phyloP scores from a whole-genome alignment of 768 basidiomycete species.

The Trametes cingulata region DNA sequence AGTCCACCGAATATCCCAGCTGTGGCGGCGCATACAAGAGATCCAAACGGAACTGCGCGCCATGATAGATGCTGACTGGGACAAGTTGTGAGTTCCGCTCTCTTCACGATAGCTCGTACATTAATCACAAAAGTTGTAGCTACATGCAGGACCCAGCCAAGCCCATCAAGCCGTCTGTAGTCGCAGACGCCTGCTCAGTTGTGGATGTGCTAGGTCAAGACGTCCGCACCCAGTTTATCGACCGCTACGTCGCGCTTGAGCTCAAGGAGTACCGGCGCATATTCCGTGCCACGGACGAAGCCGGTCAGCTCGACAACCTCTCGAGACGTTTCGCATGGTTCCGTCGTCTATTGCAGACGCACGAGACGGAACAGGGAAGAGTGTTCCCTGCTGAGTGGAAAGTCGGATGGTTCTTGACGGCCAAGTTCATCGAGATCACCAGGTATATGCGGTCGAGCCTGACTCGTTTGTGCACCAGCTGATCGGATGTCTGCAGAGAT shows the following conservation, averaged over 20 bases:
- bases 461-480: background rate
- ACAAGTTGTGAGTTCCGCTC: constrained; percentile 71
- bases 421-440: constrained; percentile 90
- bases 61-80: constrained; percentile 88
- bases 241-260: constrained; percentile 86
- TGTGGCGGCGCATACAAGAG: constrained; percentile 80
- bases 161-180: constrained; percentile 59
- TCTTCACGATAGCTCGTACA: background rate
- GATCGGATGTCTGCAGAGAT: constrained; percentile 50
- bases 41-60: constrained; percentile 80
- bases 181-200: constrained; percentile 84
- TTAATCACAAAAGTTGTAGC: constrained; percentile 43
- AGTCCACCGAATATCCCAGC: constrained; percentile 72
- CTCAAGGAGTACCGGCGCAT: constrained; percentile 96
- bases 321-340: constrained; percentile 96
- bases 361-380: constrained; percentile 83
- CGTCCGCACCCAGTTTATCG: constrained; percentile 76
- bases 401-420: constrained; percentile 77
- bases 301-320: constrained; percentile 94
- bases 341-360: constrained; percentile 74
- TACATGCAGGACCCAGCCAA: constrained; percentile 76
- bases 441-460: constrained; percentile 47
- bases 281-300: constrained; percentile 91
- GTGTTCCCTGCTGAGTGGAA: constrained; percentile 88
- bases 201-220: constrained; percentile 88